These are phyloP conservation scores for Phaeosphaeria sp. DNA, from an alignment of 2,329 filamentous ascomycete species.

Conservation along the genomic window DNA sequence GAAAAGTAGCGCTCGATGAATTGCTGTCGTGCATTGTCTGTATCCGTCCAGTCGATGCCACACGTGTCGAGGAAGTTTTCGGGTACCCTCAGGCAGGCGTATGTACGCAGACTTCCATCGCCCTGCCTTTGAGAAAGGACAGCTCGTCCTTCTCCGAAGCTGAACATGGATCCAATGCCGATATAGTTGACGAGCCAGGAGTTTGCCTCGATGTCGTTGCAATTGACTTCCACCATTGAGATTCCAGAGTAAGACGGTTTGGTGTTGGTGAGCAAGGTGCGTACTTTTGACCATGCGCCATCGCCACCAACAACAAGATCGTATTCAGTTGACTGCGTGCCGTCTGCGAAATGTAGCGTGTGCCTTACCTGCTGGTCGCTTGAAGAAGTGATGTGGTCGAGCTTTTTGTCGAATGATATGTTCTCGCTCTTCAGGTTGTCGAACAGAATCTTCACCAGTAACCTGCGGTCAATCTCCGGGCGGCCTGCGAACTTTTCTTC, in stretches of 20 bases:
- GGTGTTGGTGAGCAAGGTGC: constrained; percentile 36
- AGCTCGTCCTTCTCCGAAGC: constrained; percentile 46
- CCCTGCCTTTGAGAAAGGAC: constrained; percentile 57
- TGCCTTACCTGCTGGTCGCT: constrained; percentile 14
- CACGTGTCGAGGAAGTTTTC: constrained; percentile 52
- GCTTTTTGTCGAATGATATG: constrained; percentile 35
- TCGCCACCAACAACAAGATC: constrained; percentile 58
- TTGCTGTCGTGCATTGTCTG: constrained; percentile 41
- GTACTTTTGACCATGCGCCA: constrained; percentile 54
- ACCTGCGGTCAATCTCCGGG: constrained; percentile 60
- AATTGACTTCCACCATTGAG: constrained; percentile 51
- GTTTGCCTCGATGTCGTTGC: constrained; percentile 54
- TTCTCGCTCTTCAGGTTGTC: constrained; percentile 54
- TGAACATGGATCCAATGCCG: constrained; percentile 48
- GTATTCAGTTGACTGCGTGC: constrained; percentile 43
- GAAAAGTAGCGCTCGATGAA: constrained; percentile 31
- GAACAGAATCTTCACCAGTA: constrained; percentile 43
- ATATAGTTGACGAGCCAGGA: constrained; percentile 53
- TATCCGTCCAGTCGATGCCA: constrained; percentile 53
- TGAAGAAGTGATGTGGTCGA: constrained; percentile 47
- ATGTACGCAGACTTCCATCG: constrained; percentile 56
- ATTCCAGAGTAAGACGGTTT: constrained; percentile 58
- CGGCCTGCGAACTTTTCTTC: constrained; percentile 34
- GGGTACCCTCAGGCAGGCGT: constrained; percentile 48
- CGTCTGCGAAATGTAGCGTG: constrained; percentile 41